Base-by-base conservation (phyloP, 108 stramenopile species). In the Cyclotella choctawhatcheeana region DNA sequence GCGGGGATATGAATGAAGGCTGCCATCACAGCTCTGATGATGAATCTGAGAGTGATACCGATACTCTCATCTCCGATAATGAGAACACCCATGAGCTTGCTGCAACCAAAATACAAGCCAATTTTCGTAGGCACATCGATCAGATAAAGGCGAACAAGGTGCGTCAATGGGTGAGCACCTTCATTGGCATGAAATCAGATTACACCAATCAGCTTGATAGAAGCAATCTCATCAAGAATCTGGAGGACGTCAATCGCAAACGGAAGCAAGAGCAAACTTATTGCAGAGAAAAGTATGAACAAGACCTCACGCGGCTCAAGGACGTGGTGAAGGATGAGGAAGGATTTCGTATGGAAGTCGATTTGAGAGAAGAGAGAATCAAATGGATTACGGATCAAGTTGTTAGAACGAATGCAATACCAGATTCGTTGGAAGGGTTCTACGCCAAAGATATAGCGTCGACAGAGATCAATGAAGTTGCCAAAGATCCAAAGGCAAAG, bases 311-410 rank as follows among this genome's bases (percentile, higher is more conserved):
- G 21, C 88, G 84, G 20, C 69, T 93, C 18, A 87, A 88, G 68
- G 85, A 89, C 35, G 80, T 84, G 8, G 89, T 95, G 8, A 40
- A 60, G 37, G 88, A 93, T 44, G 88, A 93, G 64, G 92, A 92
- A 54, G 90, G 92, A 6, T 89, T 91, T 47, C 81, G 86, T 37
- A 92, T 93, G 85, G 74, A 86, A 40, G 87, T 76, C 29, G 68
- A 83, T 43, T 70, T 92, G 56, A 69, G 86, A 55, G 89, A 90
- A 63, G 93, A 91, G 50, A 66, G 91, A 51, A 85, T 87, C 44
- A 73, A 72, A 32, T 95, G 94, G 94, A 84, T 92, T 34, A 92
- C 89, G 4, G 88, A 90, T 8, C 78, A 86, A 61, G 77, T 88
- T 27, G 85, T 81, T 7, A 59, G 58, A 13, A 83, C 56, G 12